phyloP scores from a whole-genome alignment of 805 yeast genomes.

The Torulaspora quercuum region DNA sequence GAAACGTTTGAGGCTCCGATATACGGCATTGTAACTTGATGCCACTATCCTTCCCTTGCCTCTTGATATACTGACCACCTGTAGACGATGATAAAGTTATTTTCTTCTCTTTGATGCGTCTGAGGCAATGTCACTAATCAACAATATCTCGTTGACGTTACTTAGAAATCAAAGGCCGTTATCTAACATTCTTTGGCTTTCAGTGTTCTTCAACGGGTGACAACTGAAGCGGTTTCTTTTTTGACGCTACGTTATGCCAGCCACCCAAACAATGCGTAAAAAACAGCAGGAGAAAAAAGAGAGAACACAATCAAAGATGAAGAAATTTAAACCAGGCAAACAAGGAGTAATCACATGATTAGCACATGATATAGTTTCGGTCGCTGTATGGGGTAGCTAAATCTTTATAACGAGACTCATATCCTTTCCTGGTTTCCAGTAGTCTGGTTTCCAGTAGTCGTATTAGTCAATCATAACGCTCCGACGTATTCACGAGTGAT shows the following conservation, averaged over 20 bases:
- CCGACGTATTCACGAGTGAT: too few relatives aligned
- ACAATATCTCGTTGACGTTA: not conserved
- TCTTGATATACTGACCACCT: too few relatives aligned
- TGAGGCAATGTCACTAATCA: not conserved
- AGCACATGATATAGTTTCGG: too few relatives aligned
- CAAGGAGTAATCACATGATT: too few relatives aligned
- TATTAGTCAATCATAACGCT: too few relatives aligned
- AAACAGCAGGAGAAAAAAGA: not conserved
- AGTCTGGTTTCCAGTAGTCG: too few relatives aligned
- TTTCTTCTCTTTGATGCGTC: too few relatives aligned
- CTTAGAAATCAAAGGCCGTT: not conserved
- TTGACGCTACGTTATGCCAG: slow-evolving; percentile 5
- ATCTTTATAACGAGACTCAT: too few relatives aligned
- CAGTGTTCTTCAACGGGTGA: slow-evolving; percentile 1
- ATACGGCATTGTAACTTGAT: slow-evolving; percentile 33
- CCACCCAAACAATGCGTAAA: slow-evolving; percentile 6
- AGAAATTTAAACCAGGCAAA: too few relatives aligned
- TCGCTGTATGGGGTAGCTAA: too few relatives aligned
- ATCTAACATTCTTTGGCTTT: slow-evolving; percentile 4
- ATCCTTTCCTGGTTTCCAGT: too few relatives aligned
- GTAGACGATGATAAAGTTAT: too few relatives aligned
- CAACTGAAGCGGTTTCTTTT: slow-evolving; percentile 4
- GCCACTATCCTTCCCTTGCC: slow-evolving; percentile 2
- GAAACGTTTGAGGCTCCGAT: slow-evolving; percentile 34
- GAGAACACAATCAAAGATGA: not conserved